Evolutionary conservation across 2,329 filamentous ascomycete genomes (phyloP).

Genomic region (Colletotrichum sp.): DNA sequence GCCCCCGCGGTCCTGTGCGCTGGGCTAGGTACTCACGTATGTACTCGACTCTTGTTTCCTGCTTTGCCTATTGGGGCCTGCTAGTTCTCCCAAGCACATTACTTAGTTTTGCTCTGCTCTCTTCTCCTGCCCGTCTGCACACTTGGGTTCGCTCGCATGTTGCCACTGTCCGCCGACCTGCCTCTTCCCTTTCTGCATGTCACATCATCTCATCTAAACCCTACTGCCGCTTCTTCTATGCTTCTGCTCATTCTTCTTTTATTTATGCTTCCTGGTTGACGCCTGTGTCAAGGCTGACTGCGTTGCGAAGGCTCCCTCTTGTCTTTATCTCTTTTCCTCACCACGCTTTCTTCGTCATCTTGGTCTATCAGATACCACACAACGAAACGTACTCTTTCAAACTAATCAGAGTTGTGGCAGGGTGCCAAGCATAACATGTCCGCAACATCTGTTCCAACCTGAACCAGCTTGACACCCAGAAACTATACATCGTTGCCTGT

Average conservation of each 20-base stretch:
- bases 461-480: neutral
- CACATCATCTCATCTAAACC: neutral
- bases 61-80: neutral
- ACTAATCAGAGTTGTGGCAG: neutral
- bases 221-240: neutral
- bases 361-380: neutral
- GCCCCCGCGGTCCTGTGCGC: neutral
- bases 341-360: neutral
- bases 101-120: neutral
- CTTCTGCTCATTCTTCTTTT: neutral
- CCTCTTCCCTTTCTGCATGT: neutral
- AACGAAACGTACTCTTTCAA: neutral
- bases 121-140: neutral
- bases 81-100: neutral
- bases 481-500: neutral
- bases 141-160: neutral
- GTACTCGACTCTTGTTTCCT: neutral
- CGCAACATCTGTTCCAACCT: neutral
- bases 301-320: neutral
- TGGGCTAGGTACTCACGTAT: neutral
- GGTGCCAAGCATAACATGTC: neutral
- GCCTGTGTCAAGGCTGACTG: neutral
- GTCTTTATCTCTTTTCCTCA: neutral
- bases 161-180: constrained; percentile 1
- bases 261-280: neutral